Conservation (phyloP, 768 basidiomycete species). For the Macrolepiota albuminosa region DNA sequence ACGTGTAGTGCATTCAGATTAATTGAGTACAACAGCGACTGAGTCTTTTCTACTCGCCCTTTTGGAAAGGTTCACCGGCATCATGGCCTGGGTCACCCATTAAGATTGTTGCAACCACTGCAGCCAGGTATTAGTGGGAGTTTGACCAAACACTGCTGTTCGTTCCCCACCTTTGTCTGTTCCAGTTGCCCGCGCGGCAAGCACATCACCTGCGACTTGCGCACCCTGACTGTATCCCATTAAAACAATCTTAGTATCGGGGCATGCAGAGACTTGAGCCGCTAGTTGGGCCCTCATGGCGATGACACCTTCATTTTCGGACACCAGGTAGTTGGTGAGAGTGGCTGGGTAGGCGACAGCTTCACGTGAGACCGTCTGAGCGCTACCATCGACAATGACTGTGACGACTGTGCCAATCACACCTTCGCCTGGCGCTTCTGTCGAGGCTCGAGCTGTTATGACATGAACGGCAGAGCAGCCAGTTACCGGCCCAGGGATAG, state of each 20-base stretch:
- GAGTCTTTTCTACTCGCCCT: neutral
- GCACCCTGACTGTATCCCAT: constrained; percentile 15
- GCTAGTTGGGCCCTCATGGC: constrained; percentile 10
- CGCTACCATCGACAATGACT: constrained; percentile 6
- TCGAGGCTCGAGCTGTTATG: constrained; percentile 16
- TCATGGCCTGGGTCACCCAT: constrained; percentile 14
- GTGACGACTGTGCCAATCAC: constrained; percentile 15
- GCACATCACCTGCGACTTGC: constrained; percentile 13
- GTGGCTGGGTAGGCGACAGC: constrained; percentile 10
- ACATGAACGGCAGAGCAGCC: constrained; percentile 16
- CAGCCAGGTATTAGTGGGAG: neutral
- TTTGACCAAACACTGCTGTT: neutral
- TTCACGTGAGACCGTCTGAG: constrained; percentile 10
- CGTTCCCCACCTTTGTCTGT: neutral
- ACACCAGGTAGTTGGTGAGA: constrained; percentile 8
- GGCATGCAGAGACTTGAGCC: constrained; percentile 8
- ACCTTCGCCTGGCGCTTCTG: constrained; percentile 16
- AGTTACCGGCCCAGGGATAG: constrained; percentile 6
- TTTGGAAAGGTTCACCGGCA: constrained; percentile 12
- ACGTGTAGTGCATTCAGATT: neutral
- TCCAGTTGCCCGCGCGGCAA: constrained; percentile 7
- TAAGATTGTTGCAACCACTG: constrained; percentile 9
- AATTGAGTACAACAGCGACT: neutral
- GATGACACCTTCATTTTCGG: constrained; percentile 6
- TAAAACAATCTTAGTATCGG: constrained; percentile 12